Base-by-base conservation (phyloP, 805 yeast species). In the Debaryomyces tyrocola region DNA sequence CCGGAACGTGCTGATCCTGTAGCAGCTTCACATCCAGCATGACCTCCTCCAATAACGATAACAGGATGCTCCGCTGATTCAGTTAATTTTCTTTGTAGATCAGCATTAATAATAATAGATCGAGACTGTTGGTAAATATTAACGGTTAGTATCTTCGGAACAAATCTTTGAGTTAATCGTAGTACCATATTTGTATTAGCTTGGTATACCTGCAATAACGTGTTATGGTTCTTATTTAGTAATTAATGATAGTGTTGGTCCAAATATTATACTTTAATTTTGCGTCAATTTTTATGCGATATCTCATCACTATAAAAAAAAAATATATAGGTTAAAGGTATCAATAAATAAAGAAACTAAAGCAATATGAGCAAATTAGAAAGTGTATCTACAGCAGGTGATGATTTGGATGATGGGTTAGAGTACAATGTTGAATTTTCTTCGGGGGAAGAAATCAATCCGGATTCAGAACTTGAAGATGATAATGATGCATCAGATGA, bases 1-100 rank as follows among this genome's bases (percentile, higher is more conserved):
- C 97, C 97, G 1, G 87, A 61, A 51, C 99, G 74, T 0, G 98
- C 96, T 1, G 96, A 75, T 0, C 92, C 98, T 0, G 97, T 77
- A 2, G 96, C 94, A 0, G 99, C 99, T 66, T 94, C 99, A 55
- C 96, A 85, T 10, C 99, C 99, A 31, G 99, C 99, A 70, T 94
- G 99, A 0, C 99, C 99, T 10, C 96, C 99, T 4, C 99, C 99
- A 17, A 94, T 82, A 4, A 94, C 92, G 1, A 92, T 77, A 0
- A 90, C 97, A 0, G 90, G 92, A 40, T 68, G 72, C 10, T 56
- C 49, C 1, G 66, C 64, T 17, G 69, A 59, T 6, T 47, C 44
- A 3, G 55, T 49, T 12, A 78, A 59, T 18, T 60, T 61, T 3
- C 42, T 38, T 33, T 57, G 53, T 11, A 75, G 55, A 6, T 74